Conservation (phyloP, 2,329 filamentous ascomycete species). For the Talaromyces sp. region DNA sequence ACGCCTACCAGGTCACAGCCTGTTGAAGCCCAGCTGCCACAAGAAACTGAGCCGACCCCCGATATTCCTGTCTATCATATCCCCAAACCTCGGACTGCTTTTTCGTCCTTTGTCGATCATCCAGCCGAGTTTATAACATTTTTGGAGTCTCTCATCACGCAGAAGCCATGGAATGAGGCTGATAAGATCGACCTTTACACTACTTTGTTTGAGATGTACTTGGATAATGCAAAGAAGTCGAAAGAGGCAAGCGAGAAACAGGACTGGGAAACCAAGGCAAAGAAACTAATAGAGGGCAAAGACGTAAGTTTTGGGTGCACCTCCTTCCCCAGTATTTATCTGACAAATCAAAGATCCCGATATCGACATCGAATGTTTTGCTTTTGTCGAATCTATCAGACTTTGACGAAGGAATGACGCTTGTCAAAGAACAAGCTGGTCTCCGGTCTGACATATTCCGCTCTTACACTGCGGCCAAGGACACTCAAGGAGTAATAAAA, state of each 20-base stretch:
- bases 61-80: conserved; percentile 61
- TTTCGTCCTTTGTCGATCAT: conserved; percentile 95
- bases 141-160: conserved; percentile 77
- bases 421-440: conserved; percentile 90
- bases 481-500: conserved; percentile 84
- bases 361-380: conserved; percentile 91
- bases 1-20: conserved; percentile 36
- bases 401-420: conserved; percentile 82
- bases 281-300: conserved; percentile 75
- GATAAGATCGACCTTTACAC: conserved; percentile 87
- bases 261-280: conserved; percentile 87
- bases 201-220: conserved; percentile 95
- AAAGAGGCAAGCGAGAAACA: conserved; percentile 62
- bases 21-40: conserved; percentile 22
- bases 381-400: conserved; percentile 86
- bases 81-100: conserved; percentile 80
- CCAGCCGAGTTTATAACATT: conserved; percentile 88
- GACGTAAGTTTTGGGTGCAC: conserved; percentile 46
- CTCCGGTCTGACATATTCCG: conserved; percentile 93
- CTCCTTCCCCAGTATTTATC: background rate
- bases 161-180: conserved; percentile 63
- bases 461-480: conserved; percentile 86
- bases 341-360: conserved; percentile 51
- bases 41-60: conserved; percentile 25
- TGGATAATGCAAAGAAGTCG: conserved; percentile 77